phyloP scores from a whole-genome alignment of 2,329 filamentous ascomycete species.

The Thelonectria rubi region DNA sequence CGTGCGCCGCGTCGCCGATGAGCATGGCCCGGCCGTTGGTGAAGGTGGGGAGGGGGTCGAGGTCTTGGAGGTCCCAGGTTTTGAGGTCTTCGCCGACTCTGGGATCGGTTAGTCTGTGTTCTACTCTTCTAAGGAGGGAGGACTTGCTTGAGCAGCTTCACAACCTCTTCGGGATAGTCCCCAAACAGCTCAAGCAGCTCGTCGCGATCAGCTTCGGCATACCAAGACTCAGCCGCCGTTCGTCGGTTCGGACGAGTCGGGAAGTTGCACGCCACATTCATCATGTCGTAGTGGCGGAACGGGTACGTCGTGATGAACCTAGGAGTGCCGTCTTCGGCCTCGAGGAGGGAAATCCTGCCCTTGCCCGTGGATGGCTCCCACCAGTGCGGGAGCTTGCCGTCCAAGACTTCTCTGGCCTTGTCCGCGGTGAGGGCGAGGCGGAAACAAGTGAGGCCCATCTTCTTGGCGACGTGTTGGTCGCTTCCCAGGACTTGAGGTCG shows the following conservation, averaged over 20 bases:
- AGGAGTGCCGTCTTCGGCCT: constrained; percentile 16
- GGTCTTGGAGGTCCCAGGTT: constrained; percentile 19
- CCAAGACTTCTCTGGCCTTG: constrained; percentile 6
- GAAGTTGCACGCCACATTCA: constrained; percentile 20
- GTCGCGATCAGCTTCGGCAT: constrained; percentile 12
- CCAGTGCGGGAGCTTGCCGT: constrained; percentile 14
- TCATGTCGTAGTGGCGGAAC: constrained; percentile 9
- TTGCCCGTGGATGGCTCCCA: constrained; percentile 12
- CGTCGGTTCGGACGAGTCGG: constrained; percentile 13
- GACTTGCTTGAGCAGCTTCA: constrained; percentile 10
- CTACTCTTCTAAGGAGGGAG: too few relatives aligned
- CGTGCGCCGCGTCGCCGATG: constrained; percentile 17
- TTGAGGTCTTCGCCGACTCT: constrained; percentile 18
- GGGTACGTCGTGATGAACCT: constrained; percentile 19
- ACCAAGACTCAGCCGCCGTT: constrained; percentile 9
- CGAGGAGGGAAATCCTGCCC: constrained; percentile 9
- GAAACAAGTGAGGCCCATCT: constrained; percentile 20
- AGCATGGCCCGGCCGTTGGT: constrained; percentile 4
- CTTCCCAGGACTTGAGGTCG: constrained; percentile 2
- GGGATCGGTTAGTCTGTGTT: background rate
- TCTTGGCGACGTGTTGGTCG: constrained; percentile 6
- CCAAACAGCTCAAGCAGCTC: constrained; percentile 15
- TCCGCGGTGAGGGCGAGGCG: constrained; percentile 8
- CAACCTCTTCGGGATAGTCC: constrained; percentile 10
- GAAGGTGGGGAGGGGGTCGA: constrained; percentile 11